Evolutionary conservation across 2,329 filamentous ascomycete genomes (phyloP), one percentile per base, ranked within the genome.

Genomic region (Stemphylium vesicarium): DNA sequence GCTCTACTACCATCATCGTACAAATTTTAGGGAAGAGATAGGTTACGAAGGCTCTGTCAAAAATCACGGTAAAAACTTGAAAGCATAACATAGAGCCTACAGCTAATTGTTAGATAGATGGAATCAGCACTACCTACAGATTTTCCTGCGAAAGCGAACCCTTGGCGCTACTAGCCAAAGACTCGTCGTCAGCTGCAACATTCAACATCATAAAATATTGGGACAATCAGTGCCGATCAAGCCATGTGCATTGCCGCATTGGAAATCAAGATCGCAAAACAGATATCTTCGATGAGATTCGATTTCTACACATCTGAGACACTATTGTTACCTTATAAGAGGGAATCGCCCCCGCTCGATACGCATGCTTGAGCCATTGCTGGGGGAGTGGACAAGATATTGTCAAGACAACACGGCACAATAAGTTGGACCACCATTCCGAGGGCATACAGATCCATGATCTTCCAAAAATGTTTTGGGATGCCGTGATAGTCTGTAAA

Each of bases 281-380:
- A 7, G 4, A 38, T 6, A 2, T 13, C 8, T 9, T 31, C 6
- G 6, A n/a, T 9, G 20, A n/a, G n/a, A 38, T 38, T 4, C 10
- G 43, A 10, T 38, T 38, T 38, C 11, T 46, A 4, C 43, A 11
- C n/a, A 46, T 46, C 13, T 2, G 2, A 1, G 2, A 38, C 12
- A 4, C 26, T 8, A 3, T 4, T 1, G 6, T 46, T 8, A 18
- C 12, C 11, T 22, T 46, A 10, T 20, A 46, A 18, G 43, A 46
- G 26, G 12, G 4, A 9, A 3, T 13, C 10, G 12, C 13, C 10
- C 43, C 22, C 10, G 11, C 4, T 16, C 43, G 33, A 29, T 46
- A 38, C 10, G 43, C 43, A 29, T 46, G 43, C 43, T 31, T 46
- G 33, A 46, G 43, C 15, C 43, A 46, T 20, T 38, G 33, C 15